Evolutionary conservation across 495 filamentous ascomycete genomes (phyloP), one percentile per base, ranked within the genome.

Genomic region (Trichoderma asperelloides): DNA sequence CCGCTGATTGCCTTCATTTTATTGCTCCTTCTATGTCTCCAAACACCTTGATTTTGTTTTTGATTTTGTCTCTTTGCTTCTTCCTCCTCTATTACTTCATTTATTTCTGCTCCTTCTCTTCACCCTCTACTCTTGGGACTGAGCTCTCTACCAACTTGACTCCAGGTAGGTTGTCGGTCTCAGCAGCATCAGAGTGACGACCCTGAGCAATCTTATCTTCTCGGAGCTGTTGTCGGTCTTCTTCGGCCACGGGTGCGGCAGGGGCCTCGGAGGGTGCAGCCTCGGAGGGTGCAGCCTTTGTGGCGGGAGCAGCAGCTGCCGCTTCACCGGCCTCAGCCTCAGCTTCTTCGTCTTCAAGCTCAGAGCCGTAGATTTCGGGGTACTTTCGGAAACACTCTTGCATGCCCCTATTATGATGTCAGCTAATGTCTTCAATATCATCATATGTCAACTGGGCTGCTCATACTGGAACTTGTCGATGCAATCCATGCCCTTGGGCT

Each of bases 401-500:
- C 95, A 98, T 98, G 68, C 80, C 85, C 81, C 91, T 95, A 71
- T 68, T 13, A 60, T 45, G 11, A 23, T 55, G 70, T 79, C 66
- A 78, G 77, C 69, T 21, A 27, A 65, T n/a, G 39, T 37, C 49
- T n/a, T 3, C 37, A 3, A 65, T n/a, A 9, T 41, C 6, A 25
- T 2, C 13, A 12, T 18, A 2, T 60, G 30, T 60, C 55, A 33
- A 2, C 11, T 9, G 28, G 55, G 25, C 16, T 27, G 23, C 9
- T 82, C 87, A 65, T 81, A 94, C 93, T 95, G 94, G 85, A 98
- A 98, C 80, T 93, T 93, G 15, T 97, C 93, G 75, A 98, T 96
- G 79, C 95, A 98, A 68, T 98, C 95, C 77, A 97, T 93, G 6
- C 95, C 95, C 85, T 98, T 98, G n/a, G 93, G 91, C 70, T 98